phyloP scores from a whole-genome alignment of 78 protist genomes.

The Dictyostelium citrinum region DNA sequence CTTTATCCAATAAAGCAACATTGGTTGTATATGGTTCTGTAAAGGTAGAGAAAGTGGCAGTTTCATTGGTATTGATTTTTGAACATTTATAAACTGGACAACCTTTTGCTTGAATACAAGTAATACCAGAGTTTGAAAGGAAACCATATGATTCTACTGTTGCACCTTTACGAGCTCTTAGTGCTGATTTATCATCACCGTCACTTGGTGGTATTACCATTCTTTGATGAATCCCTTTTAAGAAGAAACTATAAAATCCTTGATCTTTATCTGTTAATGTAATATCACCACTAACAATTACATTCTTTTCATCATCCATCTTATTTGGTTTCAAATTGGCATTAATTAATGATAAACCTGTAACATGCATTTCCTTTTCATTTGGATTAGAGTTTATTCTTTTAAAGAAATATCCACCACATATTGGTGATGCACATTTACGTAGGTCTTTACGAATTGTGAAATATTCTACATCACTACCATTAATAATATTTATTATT shows the following conservation, averaged over 20 bases:
- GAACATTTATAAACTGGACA: neutral
- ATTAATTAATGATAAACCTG: neutral
- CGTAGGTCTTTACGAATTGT: neutral
- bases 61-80: neutral
- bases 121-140: neutral
- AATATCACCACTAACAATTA: neutral
- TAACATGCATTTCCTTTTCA: neutral
- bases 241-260: neutral
- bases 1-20: neutral
- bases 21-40: neutral
- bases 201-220: neutral
- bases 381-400: neutral
- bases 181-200: neutral
- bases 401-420: neutral
- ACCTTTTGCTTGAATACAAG: neutral
- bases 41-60: neutral
- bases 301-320: neutral
- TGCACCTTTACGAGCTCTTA: neutral
- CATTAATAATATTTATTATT: neutral
- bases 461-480: neutral
- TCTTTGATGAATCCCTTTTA: neutral
- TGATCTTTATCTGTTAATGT: neutral
- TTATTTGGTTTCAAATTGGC: neutral
- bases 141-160: neutral
- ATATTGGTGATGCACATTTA: conserved; percentile 4